Conservation (phyloP, 2,329 filamentous ascomycete genomes). For the Epichloe typhina region DNA sequence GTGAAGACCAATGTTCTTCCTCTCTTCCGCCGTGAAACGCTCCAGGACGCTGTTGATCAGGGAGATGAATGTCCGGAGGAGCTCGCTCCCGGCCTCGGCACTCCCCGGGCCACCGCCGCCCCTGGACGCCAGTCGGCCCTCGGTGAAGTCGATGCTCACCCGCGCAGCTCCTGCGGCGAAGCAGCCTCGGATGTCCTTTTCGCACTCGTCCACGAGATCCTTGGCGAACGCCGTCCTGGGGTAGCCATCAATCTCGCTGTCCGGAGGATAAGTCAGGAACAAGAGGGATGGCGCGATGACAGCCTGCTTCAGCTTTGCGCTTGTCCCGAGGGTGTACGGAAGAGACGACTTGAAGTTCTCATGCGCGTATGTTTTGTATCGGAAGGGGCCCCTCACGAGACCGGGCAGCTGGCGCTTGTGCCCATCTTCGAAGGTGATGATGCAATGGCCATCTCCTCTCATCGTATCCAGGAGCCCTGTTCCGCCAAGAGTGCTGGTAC, state of each 20-base stretch:
- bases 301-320: constrained; percentile 5
- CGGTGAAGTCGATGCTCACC: constrained; percentile 8
- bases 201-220: constrained; percentile 7
- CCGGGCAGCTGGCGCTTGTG: constrained; percentile 7
- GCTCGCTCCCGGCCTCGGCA: constrained; percentile 5
- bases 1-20: constrained; percentile 7
- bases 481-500: constrained; percentile 5
- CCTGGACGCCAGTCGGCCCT: constrained; percentile 6
- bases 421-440: constrained; percentile 6
- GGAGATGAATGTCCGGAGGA: constrained; percentile 5
- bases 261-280: constrained; percentile 5
- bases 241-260: constrained; percentile 6
- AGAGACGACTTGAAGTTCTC: constrained; percentile 4
- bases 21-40: constrained; percentile 5
- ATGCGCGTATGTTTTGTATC: constrained; percentile 6
- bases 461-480: constrained; percentile 4
- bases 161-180: constrained; percentile 6
- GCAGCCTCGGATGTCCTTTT: constrained; percentile 8
- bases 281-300: constrained; percentile 7
- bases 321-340: constrained; percentile 2
- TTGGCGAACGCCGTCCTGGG: constrained; percentile 1
- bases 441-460: constrained; percentile 5
- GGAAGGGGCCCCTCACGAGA: constrained; percentile 5
- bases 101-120: neutral
- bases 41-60: constrained; percentile 6